Conservation (phyloP, 1,284 basidiomycete species). For the Marasmius oreades region DNA sequence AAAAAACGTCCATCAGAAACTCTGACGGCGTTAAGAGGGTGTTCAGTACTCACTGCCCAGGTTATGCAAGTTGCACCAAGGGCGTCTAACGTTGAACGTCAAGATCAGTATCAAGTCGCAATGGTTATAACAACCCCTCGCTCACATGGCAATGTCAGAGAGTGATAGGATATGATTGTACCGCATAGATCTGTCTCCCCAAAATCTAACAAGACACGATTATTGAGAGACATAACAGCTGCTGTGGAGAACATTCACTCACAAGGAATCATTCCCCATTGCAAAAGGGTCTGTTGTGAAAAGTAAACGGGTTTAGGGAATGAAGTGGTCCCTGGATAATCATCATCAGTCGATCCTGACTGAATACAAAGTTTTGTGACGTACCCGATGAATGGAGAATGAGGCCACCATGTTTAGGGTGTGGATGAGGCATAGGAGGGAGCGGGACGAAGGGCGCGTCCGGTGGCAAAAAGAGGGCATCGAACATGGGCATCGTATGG, state of each 20-base stretch:
- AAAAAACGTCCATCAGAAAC: neutral
- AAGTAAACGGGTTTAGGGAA: constrained; percentile 4
- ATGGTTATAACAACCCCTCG: neutral
- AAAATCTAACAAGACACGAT: constrained; percentile 10
- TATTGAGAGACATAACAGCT: neutral
- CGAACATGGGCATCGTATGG: neutral
- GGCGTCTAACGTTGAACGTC: neutral
- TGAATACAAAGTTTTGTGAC: neutral
- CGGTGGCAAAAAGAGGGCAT: neutral
- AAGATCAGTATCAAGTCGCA: neutral
- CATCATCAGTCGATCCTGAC: neutral
- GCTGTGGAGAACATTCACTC: neutral
- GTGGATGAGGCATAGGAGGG: neutral
- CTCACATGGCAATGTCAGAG: constrained; percentile 5
- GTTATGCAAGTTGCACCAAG: constrained; percentile 1
- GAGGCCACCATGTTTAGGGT: constrained; percentile 1
- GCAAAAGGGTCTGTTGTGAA: constrained; percentile 8
- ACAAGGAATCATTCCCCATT: constrained; percentile 12
- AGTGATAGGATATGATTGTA: constrained; percentile 6
- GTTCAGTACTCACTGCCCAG: constrained; percentile 5
- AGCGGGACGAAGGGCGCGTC: neutral
- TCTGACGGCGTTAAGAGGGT: neutral
- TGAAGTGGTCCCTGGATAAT: neutral
- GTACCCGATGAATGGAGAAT: constrained; percentile 12
- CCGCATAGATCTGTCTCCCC: constrained; percentile 9